Conservation (phyloP, 164 flowering plant genomes). For the Liquidambar formosana region DNA sequence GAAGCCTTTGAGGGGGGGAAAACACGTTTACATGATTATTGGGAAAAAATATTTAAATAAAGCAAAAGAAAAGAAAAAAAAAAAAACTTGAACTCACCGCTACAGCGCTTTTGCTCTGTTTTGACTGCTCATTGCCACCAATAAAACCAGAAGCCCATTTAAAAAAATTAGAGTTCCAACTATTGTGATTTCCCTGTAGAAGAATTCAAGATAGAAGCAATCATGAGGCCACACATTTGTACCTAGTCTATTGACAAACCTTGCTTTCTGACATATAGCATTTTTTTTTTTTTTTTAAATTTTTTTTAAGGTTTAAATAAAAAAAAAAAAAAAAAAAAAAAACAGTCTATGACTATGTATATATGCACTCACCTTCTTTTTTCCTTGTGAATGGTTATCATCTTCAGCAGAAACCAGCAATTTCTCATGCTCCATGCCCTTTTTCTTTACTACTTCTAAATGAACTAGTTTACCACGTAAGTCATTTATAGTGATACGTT, state of each 20-base stretch:
- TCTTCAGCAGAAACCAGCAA: slow-evolving; percentile 57
- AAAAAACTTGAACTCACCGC: slow-evolving; percentile 39
- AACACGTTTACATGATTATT: neutral
- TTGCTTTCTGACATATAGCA: neutral
- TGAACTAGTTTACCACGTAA: slow-evolving; percentile 88
- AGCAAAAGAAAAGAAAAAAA: neutral
- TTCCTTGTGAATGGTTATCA: slow-evolving; percentile 34
- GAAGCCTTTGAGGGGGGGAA: neutral
- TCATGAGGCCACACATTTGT: neutral
- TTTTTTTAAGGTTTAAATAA: too few species aligned
- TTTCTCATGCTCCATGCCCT: slow-evolving; percentile 87
- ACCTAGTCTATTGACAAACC: neutral
- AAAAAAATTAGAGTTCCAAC: slow-evolving; percentile 83
- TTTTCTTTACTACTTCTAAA: slow-evolving; percentile 82
- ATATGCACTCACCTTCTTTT: slow-evolving; percentile 35
- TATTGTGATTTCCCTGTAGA: slow-evolving; percentile 50
- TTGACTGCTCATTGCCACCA: slow-evolving; percentile 60
- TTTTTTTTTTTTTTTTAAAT: too few species aligned
- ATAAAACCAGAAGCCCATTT: slow-evolving; percentile 96
- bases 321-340: neutral
- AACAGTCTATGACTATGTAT: neutral
- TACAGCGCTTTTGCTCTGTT: slow-evolving; percentile 36
- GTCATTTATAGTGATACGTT: slow-evolving; percentile 76
- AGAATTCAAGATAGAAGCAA: slow-evolving; percentile 6
- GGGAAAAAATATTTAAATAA: neutral